Conservation (phyloP, 2,329 filamentous ascomycete species). For the Colletotrichum kahawae region DNA sequence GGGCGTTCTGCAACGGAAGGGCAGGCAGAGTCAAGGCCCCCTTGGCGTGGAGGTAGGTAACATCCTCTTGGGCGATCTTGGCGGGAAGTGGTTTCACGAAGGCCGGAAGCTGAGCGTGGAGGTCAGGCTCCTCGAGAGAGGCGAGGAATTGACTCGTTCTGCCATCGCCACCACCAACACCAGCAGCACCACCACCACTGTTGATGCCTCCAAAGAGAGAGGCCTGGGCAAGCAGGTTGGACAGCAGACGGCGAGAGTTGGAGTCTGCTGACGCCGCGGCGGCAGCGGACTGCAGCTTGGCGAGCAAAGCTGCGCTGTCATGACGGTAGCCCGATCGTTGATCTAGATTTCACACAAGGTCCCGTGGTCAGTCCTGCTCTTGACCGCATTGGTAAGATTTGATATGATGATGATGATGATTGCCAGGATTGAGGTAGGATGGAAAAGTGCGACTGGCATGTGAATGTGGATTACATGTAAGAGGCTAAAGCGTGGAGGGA, state of each 20-base stretch:
- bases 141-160: conserved; percentile 49
- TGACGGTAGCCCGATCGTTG: conserved; percentile 42
- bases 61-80: conserved; percentile 80
- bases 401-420: background rate
- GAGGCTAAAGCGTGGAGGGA: conserved; percentile 18
- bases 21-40: conserved; percentile 82
- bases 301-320: conserved; percentile 32
- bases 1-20: conserved; percentile 73
- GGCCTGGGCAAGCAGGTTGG: conserved; percentile 23
- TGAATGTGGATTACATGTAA: conserved; percentile 23
- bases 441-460: conserved; percentile 22
- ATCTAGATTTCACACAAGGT: conserved; percentile 32
- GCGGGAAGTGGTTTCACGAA: conserved; percentile 83
- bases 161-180: conserved; percentile 29
- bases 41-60: conserved; percentile 83
- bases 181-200: conserved; percentile 20
- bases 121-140: conserved; percentile 54
- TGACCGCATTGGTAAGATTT: background rate
- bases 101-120: conserved; percentile 55
- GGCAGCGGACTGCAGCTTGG: conserved; percentile 31
- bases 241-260: conserved; percentile 22
- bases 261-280: conserved; percentile 24
- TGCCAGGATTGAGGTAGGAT: background rate
- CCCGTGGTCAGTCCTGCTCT: conserved; percentile 34
- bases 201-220: conserved; percentile 34